phyloP scores from a whole-genome alignment of 2,329 filamentous ascomycete genomes.

The Emydomyces testavorans region DNA sequence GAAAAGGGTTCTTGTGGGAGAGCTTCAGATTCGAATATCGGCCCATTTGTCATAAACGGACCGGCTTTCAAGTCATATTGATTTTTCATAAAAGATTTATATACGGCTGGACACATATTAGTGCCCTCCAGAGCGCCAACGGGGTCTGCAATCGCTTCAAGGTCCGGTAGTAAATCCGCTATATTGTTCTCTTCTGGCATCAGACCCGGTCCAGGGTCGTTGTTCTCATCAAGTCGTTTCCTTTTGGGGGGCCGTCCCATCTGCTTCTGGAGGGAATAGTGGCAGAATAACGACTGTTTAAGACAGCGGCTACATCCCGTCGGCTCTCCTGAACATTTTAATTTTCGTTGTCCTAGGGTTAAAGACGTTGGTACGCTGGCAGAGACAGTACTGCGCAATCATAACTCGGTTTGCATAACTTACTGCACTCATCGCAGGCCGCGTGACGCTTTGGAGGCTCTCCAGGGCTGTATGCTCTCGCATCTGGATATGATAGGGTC shows the following conservation, averaged over 20 bases:
- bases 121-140: constrained; percentile 19
- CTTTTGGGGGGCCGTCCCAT: constrained; percentile 39
- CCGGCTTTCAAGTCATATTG: constrained; percentile 13
- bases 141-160: constrained; percentile 16
- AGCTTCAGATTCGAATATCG: constrained; percentile 11
- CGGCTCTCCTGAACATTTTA: constrained; percentile 39
- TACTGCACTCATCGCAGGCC: constrained; percentile 41
- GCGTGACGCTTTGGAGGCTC: constrained; percentile 32
- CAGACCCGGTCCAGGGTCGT: not conserved
- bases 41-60: constrained; percentile 13
- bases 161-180: constrained; percentile 2
- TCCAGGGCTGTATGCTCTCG: constrained; percentile 8
- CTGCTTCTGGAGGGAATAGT: constrained; percentile 39
- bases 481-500: constrained; percentile 14
- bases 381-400: constrained; percentile 10
- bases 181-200: not conserved
- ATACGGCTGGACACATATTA: constrained; percentile 24
- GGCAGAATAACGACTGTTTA: constrained; percentile 33
- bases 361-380: constrained; percentile 15
- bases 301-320: constrained; percentile 34
- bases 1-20: not conserved
- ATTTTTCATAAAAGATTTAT: constrained; percentile 16
- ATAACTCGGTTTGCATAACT: constrained; percentile 19
- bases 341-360: constrained; percentile 35
- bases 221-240: constrained; percentile 19